These are phyloP conservation scores for Hypoxylon rubiginosum DNA, from an alignment of 2,329 filamentous ascomycete species.

Conservation along the genomic window DNA sequence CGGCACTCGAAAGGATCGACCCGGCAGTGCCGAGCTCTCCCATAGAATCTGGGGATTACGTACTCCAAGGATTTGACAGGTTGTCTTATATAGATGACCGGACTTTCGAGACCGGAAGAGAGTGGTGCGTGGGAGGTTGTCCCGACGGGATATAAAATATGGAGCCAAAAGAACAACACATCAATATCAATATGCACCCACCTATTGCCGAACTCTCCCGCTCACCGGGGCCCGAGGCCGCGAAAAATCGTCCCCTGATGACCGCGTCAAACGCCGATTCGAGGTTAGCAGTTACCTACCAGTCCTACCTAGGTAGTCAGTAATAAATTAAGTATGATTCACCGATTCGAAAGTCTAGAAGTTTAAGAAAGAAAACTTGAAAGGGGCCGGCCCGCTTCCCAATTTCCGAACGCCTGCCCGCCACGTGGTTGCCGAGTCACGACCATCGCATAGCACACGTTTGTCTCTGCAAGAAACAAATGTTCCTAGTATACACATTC, in stretches of 20 bases:
- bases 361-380: too few relatives aligned
- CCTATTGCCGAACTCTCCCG: constrained; percentile 15
- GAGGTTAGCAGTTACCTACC: not conserved
- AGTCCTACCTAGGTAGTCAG: too few relatives aligned
- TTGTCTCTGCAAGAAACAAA: constrained; percentile 11
- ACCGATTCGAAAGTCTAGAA: not conserved
- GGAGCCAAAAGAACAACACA: not conserved
- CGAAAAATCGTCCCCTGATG: not conserved
- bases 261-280: constrained; percentile 15
- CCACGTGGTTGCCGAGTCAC: constrained; percentile 24
- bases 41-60: not conserved
- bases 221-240: not conserved
- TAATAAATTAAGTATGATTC: not conserved
- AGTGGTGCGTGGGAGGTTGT: not conserved
- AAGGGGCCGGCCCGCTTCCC: constrained; percentile 28
- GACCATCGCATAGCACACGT: constrained; percentile 11
- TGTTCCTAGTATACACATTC: constrained; percentile 1
- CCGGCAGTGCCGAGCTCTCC: not conserved
- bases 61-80: not conserved
- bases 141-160: not conserved
- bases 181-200: not conserved
- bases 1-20: not conserved
- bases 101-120: not conserved
- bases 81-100: not conserved
- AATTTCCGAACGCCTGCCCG: constrained; percentile 22